Evolutionary conservation across 2,329 filamentous ascomycete genomes (phyloP).

Genomic region (Fusarium sp.): DNA sequence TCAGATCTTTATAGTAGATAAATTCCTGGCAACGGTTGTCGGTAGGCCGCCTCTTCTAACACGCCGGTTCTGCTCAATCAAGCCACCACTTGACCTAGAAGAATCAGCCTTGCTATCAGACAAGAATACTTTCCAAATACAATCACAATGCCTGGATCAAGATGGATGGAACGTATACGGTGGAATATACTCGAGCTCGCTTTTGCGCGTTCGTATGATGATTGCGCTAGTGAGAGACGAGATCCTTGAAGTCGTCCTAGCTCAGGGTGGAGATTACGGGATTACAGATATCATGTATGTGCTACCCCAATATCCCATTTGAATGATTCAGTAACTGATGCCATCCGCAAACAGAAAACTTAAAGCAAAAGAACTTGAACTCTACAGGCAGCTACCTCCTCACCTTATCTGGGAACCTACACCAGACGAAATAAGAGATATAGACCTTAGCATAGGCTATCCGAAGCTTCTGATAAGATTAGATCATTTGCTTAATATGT

Average conservation of each 20-base stretch:
- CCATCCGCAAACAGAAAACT: not conserved
- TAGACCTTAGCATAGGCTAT: not conserved
- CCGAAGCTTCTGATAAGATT: not conserved
- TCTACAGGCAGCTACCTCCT: not conserved
- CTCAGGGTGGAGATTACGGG: not conserved
- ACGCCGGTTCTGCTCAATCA: not conserved
- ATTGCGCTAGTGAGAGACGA: not conserved
- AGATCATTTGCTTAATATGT: not conserved
- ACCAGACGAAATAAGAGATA: not conserved
- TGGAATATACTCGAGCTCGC: not conserved
- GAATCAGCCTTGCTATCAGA: not conserved
- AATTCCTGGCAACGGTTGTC: not conserved
- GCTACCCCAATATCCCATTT: no score
- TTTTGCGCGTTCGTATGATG: constrained; percentile 2
- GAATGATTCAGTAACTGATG: no score
- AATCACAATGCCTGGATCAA: rapidly evolving
- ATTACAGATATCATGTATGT: not conserved
- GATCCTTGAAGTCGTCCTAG: not conserved
- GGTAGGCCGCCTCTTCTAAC: not conserved
- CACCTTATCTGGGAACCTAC: not conserved
- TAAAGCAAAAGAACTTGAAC: not conserved
- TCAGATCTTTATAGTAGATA: not conserved
- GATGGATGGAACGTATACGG: not conserved
- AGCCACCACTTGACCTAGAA: not conserved
- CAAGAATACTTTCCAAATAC: not conserved